Conservation (phyloP, 441 rosid species). For the Adansonia rubrostipa region DNA sequence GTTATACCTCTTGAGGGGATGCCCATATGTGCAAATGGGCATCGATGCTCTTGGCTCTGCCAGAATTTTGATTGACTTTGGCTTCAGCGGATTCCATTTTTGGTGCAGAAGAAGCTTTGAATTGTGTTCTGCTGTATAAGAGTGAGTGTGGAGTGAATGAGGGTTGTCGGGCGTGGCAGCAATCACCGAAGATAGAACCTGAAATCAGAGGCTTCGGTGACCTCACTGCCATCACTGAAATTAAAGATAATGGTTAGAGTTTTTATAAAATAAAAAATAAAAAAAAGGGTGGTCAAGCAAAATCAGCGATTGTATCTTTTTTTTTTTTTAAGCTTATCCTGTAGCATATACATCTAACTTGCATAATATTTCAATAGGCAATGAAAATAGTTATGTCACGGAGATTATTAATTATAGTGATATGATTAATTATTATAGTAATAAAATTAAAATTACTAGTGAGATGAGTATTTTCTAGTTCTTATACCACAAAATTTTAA, state of each 20-base stretch:
- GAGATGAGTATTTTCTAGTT: too few species aligned
- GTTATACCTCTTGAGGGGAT: conserved; percentile 77
- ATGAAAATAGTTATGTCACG: too few species aligned
- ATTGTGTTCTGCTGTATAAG: conserved; percentile 19
- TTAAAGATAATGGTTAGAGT: neutral
- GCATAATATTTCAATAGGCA: too few species aligned
- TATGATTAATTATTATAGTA: too few species aligned
- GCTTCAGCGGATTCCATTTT: conserved; percentile 50
- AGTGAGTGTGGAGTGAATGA: neutral
- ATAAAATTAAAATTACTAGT: too few species aligned
- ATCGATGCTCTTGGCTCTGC: conserved; percentile 58
- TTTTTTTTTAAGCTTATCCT: too few species aligned
- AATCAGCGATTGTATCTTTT: too few species aligned
- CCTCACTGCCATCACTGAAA: conserved; percentile 22
- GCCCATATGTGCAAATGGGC: conserved; percentile 96
- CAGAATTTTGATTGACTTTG: conserved; percentile 32
- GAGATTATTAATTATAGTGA: too few species aligned
- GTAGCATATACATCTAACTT: too few species aligned
- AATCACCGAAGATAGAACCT: conserved; percentile 18
- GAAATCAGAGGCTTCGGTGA: conserved; percentile 37
- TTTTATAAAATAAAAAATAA: too few species aligned
- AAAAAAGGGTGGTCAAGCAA: too few species aligned
- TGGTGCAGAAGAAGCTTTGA: conserved; percentile 27
- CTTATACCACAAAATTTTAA: too few species aligned
- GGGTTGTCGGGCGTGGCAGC: conserved; percentile 23